Base-by-base conservation (phyloP, 2,329 filamentous ascomycete genomes). In the Cyanodermella asteris region DNA sequence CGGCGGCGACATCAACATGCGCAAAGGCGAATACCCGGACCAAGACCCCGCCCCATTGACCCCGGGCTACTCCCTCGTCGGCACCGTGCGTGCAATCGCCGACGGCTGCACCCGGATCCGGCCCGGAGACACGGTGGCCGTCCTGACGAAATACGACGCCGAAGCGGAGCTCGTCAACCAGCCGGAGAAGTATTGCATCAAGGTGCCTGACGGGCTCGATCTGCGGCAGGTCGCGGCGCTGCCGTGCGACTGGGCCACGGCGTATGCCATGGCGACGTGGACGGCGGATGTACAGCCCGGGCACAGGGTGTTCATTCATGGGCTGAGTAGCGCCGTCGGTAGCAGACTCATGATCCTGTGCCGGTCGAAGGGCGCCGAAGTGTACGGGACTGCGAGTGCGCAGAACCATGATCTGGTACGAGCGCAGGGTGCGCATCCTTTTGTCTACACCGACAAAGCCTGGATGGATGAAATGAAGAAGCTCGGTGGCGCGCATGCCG, bases 311-410 rank as follows among this genome's bases (percentile, higher is more conserved):
- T n/a, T n/a, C n/a, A n/a, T n/a, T n/a, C n/a, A n/a, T n/a, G n/a
- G n/a, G n/a, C n/a, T n/a, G n/a, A n/a, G 59, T 13, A 59, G 54
- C 31, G 55, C 56, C 6, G 56, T 61, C 2, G 56, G 57, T 11
- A 50, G 44, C 26, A 56, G 48, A 1, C 20, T 50, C 13, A 46
- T 54, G 41, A 43, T 38, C 2, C 40, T 61, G 4, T 50, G 49
- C 32, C 44, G 47, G 24, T 37, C 51, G 4, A 40, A 46, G 22
- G 57, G 57, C 13, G 57, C 56, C 13, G 42, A 44, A 11, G 48
- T 60, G 10, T 60, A 59, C 37, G 57, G 57, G 16, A 61, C 57
- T 0, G 56, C 57, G 1, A 53, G 51, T 1, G 38, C 40, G 31
- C 43, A 51, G 8, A 61, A 60, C 32, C 57, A 61, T 33, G 40